phyloP scores from a whole-genome alignment of 345 rosid genomes.

The Arabis hirsuta region DNA sequence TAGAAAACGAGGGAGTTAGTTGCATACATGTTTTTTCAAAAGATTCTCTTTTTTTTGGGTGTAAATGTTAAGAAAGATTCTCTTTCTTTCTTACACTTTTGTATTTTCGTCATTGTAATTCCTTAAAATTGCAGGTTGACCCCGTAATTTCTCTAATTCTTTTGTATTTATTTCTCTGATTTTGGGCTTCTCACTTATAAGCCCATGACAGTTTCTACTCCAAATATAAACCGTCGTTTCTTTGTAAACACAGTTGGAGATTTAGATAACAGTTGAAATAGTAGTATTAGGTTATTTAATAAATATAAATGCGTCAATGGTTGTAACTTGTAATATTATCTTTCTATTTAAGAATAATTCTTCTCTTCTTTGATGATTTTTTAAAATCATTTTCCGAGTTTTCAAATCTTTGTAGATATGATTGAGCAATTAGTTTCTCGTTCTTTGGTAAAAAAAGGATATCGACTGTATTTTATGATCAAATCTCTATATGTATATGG shows the following conservation, averaged over 20 bases:
- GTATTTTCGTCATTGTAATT: neutral
- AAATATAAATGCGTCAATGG: slow-evolving; percentile 26
- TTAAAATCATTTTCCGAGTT: neutral
- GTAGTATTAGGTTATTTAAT: neutral
- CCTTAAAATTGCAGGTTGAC: neutral
- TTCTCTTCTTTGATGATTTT: neutral
- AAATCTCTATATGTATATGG: neutral
- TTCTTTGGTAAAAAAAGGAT: neutral
- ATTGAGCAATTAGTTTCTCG: neutral
- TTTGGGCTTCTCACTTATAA: slow-evolving; percentile 7
- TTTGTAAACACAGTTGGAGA: slow-evolving; percentile 3
- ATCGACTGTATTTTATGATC: too few relatives aligned
- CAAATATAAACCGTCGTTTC: neutral
- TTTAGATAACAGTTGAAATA: neutral
- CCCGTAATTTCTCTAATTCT: neutral
- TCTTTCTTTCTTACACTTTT: neutral
- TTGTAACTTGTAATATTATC: slow-evolving; percentile 27
- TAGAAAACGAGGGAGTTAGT: slow-evolving; percentile 35
- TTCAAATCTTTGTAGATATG: neutral
- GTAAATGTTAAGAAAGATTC: too few relatives aligned
- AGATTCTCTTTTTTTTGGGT: neutral
- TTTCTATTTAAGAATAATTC: slow-evolving; percentile 5
- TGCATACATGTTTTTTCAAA: slow-evolving; percentile 34
- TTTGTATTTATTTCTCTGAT: neutral
- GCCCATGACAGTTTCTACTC: slow-evolving; percentile 9